Percentiles rank a stretch among this genome's conserved stretches.
Evolutionary conservation across 768 basidiomycete genomes (phyloP).

Genomic region (Hemileccinum rubropunctum): DNA sequence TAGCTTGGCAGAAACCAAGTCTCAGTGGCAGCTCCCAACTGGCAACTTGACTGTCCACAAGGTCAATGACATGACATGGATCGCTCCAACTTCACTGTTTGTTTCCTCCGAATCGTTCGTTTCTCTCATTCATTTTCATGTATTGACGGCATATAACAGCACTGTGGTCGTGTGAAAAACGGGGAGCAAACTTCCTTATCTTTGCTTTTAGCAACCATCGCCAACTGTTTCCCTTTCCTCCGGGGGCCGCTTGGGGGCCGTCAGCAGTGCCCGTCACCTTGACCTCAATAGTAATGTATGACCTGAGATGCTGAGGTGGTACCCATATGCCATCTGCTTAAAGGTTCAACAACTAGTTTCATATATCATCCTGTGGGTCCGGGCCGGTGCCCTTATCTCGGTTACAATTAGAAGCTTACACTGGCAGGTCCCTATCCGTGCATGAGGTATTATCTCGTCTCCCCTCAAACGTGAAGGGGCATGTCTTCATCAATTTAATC

Average conservation of each 20-base stretch:
- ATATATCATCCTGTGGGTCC: not conserved
- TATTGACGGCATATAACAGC: not conserved
- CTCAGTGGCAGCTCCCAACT: no score
- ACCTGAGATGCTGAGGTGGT: not conserved
- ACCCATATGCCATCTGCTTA: not conserved
- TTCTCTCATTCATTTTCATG: constrained; percentile 1
- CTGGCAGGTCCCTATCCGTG: not conserved
- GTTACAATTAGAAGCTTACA: not conserved
- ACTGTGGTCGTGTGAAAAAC: not conserved
- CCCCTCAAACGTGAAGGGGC: constrained; percentile 9
- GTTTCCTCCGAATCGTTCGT: no score
- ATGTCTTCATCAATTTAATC: not conserved
- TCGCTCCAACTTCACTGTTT: no score
- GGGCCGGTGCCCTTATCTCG: constrained; percentile 13
- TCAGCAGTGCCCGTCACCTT: no score
- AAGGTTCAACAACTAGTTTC: no score
- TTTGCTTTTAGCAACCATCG: not conserved
- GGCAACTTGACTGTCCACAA: no score
- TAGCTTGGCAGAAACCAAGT: no score
- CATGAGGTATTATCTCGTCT: not conserved
- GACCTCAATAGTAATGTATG: no score
- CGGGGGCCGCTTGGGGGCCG: no score
- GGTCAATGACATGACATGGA: no score
- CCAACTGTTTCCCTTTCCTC: not conserved
- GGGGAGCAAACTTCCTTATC: no score